Evolutionary conservation across 345 rosid genomes (phyloP).

Genomic region (Noccaea caerulescens): DNA sequence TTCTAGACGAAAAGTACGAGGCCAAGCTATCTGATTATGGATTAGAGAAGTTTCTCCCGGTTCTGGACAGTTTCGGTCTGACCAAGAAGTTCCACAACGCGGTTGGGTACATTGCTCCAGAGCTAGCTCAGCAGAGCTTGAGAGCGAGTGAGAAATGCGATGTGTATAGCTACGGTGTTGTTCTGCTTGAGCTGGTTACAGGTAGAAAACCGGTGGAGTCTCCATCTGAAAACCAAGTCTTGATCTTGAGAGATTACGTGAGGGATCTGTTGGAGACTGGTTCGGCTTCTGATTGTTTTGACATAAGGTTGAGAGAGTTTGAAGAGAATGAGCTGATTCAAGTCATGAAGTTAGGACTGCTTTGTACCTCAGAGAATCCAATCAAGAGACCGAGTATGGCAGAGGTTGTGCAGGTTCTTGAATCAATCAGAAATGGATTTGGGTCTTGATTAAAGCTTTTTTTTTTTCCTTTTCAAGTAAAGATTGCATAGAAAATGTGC

Average conservation of each 20-base stretch:
- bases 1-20: slow-evolving; percentile 72
- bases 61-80: slow-evolving; percentile 71
- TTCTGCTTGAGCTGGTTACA: slow-evolving; percentile 86
- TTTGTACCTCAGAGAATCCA: slow-evolving; percentile 77
- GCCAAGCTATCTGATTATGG: slow-evolving; percentile 91
- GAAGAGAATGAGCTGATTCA: slow-evolving; percentile 91
- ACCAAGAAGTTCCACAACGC: slow-evolving; percentile 75
- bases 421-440: slow-evolving; percentile 74
- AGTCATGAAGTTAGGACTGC: slow-evolving; percentile 87
- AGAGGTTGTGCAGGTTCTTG: slow-evolving; percentile 95
- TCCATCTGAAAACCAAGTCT: slow-evolving; percentile 60
- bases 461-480: not conserved
- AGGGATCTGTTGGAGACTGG: slow-evolving; percentile 72
- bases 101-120: slow-evolving; percentile 99
- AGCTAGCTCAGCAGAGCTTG: slow-evolving; percentile 69
- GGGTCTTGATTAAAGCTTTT: slow-evolving; percentile 49
- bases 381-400: slow-evolving; percentile 95
- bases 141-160: slow-evolving; percentile 85
- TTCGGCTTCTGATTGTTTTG: slow-evolving; percentile 85
- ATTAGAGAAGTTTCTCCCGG: slow-evolving; percentile 76
- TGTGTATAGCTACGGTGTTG: slow-evolving; percentile 89
- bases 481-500: slow-evolving; percentile 39
- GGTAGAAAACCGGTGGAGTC: slow-evolving; percentile 97
- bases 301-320: slow-evolving; percentile 68
- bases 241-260: slow-evolving; percentile 83